Base-by-base conservation (phyloP, 208 protist genomes). In the Trypanosoma lewisi region DNA sequence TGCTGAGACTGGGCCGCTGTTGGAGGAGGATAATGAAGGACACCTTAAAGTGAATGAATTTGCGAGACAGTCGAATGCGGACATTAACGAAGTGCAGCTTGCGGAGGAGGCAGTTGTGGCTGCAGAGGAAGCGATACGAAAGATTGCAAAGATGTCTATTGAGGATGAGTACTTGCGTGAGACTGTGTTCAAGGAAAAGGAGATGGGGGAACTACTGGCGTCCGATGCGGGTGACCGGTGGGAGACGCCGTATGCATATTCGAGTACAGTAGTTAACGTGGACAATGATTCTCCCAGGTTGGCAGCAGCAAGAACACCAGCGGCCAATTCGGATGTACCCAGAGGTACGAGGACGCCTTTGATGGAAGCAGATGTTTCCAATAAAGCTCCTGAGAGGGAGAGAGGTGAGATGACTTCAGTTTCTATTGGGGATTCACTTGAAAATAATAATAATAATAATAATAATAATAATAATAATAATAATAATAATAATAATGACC, bases 11-110 rank as follows among this genome's bases (percentile, higher is more conserved):
- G 33, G 21, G 23, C 44, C 55, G 5, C 55, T 61, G 33, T 51
- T 73, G 19, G 53, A 57, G 17, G 58, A 80, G 31, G 75, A 70
- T 34, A 33, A 9, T 44, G 64, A 80, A 28, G 55, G 27, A 16
- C 28, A 49, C 16, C 31, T 60, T 28, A 33, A 68, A 25, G 52
- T 61, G 9, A 57, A 76, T 50, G 69, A 47, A 4, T 50, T 49
- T n/a, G 58, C 62, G 9, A n/a, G 41, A 33, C 14, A 27, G 3
- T 54, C 53, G 17, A 11, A 50, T 12, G 25, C 39, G 25, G 64
- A 60, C 33, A 8, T 41, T 16, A 49, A 0, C 6, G 65, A 70
- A 54, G 42, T 63, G 45, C 47, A 63, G 11, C 36, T 70, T 16
- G 65, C 48, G 19, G 48, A 63, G 39, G 48, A 70, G 25, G 58